Percentiles rank a stretch among this genome's conserved stretches.
Conservation (phyloP, 805 yeast genomes). For the Candida railenensis region DNA sequence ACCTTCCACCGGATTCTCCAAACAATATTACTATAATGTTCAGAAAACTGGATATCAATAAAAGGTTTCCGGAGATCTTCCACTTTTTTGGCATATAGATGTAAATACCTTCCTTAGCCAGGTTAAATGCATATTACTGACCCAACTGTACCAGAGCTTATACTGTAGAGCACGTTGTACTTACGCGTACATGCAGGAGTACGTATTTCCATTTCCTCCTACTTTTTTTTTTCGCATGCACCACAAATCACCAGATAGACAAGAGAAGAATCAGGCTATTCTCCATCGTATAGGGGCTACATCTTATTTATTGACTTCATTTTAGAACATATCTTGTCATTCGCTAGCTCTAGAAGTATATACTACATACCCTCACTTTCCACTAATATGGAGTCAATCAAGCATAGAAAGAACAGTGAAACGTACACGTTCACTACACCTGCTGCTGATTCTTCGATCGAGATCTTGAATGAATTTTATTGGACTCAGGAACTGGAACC, state of each 20-base stretch:
- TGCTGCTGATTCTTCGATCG: constrained; percentile 38
- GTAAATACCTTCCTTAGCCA: not conserved
- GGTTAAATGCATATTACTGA: not conserved
- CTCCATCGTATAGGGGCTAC: not conserved
- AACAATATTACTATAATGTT: not conserved
- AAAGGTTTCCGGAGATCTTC: not conserved
- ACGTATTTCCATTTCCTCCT: not conserved
- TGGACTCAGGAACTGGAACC: constrained; percentile 87
- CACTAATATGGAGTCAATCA: constrained; percentile 16
- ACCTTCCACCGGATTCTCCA: not conserved
- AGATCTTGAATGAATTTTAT: constrained; percentile 62
- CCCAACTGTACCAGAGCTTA: not conserved
- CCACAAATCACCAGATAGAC: not conserved
- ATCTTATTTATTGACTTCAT: no score
- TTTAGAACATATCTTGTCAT: not conserved
- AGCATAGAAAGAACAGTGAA: constrained; percentile 23
- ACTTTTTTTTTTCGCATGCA: not conserved
- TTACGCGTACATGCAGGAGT: no score
- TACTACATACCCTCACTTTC: no score
- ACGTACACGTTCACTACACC: constrained; percentile 36
- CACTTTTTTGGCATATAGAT: not conserved
- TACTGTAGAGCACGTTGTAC: no score
- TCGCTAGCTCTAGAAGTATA: no score
- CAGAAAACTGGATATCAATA: not conserved
- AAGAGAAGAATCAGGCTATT: not conserved